These are phyloP conservation scores for Claviceps sorghi DNA, from an alignment of 2,329 filamentous ascomycete genomes.

Conservation along the genomic window DNA sequence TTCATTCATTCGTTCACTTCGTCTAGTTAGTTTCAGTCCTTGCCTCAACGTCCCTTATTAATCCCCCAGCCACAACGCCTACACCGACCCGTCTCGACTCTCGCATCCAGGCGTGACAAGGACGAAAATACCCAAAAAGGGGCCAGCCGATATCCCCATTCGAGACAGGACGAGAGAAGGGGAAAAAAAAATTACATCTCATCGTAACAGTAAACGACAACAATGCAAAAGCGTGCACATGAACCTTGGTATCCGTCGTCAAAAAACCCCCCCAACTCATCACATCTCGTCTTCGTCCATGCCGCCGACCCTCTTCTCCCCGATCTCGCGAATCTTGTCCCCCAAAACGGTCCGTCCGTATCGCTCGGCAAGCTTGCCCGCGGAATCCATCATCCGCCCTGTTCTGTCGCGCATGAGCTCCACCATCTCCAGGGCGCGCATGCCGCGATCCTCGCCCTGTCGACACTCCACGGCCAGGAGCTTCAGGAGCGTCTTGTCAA, in stretches of 20 bases:
- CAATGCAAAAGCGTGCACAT: not conserved
- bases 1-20: too few species aligned
- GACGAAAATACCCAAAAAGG: too few species aligned
- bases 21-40: too few species aligned
- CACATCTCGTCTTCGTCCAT: conserved; percentile 36
- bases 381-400: conserved; percentile 83
- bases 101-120: too few species aligned
- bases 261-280: not conserved
- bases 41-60: too few species aligned
- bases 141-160: too few species aligned
- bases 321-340: conserved; percentile 81
- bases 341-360: conserved; percentile 69
- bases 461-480: conserved; percentile 81
- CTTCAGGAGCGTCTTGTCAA: conserved; percentile 83
- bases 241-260: not conserved
- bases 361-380: conserved; percentile 72
- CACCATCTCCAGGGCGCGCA: conserved; percentile 89
- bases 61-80: too few species aligned
- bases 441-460: conserved; percentile 81
- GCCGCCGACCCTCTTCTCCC: conserved; percentile 52
- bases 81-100: too few species aligned
- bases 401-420: conserved; percentile 68
- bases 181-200: not conserved
- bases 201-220: not conserved
- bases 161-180: too few species aligned